Conservation (phyloP, 805 yeast species). For the Ogataea populi-albae region DNA sequence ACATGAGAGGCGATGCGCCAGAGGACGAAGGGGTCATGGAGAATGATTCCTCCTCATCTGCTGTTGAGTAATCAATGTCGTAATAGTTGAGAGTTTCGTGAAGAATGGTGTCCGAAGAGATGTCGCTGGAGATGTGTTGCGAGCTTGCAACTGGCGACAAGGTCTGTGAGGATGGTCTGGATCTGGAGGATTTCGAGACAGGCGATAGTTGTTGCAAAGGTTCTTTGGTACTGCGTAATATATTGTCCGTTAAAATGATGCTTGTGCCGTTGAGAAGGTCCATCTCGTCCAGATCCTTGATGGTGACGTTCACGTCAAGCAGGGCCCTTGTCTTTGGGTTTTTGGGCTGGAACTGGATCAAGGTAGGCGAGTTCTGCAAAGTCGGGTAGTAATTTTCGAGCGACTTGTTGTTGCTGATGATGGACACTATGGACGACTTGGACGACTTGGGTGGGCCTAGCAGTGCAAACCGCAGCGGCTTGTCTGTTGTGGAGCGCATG, state of each 20-base stretch:
- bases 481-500: constrained; percentile 28
- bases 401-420: constrained; percentile 28
- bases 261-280: constrained; percentile 19
- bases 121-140: constrained; percentile 3
- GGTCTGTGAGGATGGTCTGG: constrained; percentile 4
- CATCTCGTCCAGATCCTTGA: constrained; percentile 34
- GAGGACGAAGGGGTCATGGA: constrained; percentile 12
- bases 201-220: constrained; percentile 5
- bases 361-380: constrained; percentile 52
- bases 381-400: constrained; percentile 77
- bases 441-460: constrained; percentile 33
- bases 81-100: constrained; percentile 24
- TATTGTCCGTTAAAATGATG: constrained; percentile 16
- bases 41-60: constrained; percentile 16
- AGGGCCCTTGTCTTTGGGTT: constrained; percentile 38
- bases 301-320: constrained; percentile 45
- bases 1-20: constrained; percentile 11
- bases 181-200: not conserved
- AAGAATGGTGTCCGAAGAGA: constrained; percentile 11
- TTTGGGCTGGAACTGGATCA: constrained; percentile 52
- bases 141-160: no score
- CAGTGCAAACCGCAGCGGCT: constrained; percentile 31
- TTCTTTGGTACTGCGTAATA: constrained; percentile 13
- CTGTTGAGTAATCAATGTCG: constrained; percentile 26
- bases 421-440: constrained; percentile 32